Percentiles rank a stretch among this genome's conserved stretches.
Evolutionary conservation across 495 filamentous ascomycete species (phyloP).

Genomic region (Immersiella caudata): DNA sequence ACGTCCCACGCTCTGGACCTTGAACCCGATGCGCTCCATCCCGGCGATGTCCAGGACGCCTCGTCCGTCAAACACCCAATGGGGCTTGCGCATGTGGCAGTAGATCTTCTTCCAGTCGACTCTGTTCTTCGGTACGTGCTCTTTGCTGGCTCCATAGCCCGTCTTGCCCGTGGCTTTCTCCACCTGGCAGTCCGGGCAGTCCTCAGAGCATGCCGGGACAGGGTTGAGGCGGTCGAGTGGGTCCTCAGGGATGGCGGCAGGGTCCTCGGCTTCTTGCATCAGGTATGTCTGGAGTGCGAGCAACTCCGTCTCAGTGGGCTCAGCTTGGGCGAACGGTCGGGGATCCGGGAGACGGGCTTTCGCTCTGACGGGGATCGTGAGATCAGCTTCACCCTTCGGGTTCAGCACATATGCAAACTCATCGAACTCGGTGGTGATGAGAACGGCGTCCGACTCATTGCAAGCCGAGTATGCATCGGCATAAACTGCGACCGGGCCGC

Average conservation of each 20-base stretch:
- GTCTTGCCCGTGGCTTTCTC: slow-evolving; percentile 31
- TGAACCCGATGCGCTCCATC: slow-evolving; percentile 61
- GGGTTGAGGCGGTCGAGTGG: slow-evolving; percentile 36
- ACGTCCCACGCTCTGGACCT: slow-evolving; percentile 55
- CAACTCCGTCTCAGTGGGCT: slow-evolving; percentile 41
- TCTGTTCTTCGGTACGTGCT: slow-evolving; percentile 33
- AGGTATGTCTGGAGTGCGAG: slow-evolving; percentile 38
- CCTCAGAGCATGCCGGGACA: slow-evolving; percentile 38
- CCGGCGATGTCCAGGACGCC: slow-evolving; percentile 60
- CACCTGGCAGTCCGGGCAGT: slow-evolving; percentile 44
- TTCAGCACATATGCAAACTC: slow-evolving; percentile 51
- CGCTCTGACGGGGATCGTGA: slow-evolving; percentile 7
- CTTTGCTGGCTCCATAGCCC: slow-evolving; percentile 30
- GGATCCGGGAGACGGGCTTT: slow-evolving; percentile 18
- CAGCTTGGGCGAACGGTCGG: slow-evolving; percentile 19
- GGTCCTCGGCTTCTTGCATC: slow-evolving; percentile 11
- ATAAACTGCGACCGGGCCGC: slow-evolving; percentile 43
- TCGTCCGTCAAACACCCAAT: slow-evolving; percentile 71
- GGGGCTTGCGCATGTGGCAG: slow-evolving; percentile 63
- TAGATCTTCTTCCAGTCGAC: slow-evolving; percentile 58
- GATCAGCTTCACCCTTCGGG: slow-evolving; percentile 12
- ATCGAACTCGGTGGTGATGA: slow-evolving; percentile 68
- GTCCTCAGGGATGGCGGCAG: slow-evolving; percentile 18
- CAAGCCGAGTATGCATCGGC: slow-evolving; percentile 57
- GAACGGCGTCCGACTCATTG: slow-evolving; percentile 52